phyloP scores from a whole-genome alignment of 352 stramenopile genomes.

The Phytophthora hybrid region DNA sequence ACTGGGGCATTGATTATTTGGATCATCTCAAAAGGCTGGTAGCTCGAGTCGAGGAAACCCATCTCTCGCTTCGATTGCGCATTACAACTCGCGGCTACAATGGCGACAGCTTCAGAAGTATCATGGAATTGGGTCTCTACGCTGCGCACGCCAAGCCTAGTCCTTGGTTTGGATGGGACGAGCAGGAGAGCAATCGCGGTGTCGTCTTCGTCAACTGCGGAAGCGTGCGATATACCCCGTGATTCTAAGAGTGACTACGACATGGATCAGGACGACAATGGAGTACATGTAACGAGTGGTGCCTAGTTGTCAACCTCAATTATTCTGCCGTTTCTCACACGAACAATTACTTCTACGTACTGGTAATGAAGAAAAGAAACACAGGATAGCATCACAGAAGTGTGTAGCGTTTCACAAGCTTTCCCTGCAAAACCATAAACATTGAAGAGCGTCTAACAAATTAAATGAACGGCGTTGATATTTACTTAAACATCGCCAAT shows the following conservation, averaged over 20 bases:
- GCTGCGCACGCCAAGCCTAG: constrained; percentile 37
- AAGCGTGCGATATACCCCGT: background rate
- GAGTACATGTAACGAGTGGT: background rate
- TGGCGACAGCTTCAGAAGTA: constrained; percentile 27
- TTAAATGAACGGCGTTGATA: too few relatives aligned
- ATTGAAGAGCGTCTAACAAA: too few relatives aligned
- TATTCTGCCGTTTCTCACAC: too few relatives aligned
- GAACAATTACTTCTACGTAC: too few relatives aligned
- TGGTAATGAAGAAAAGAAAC: too few relatives aligned
- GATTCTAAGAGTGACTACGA: background rate
- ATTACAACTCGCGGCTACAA: constrained; percentile 25
- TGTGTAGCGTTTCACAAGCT: too few relatives aligned
- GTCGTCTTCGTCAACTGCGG: constrained; percentile 32
- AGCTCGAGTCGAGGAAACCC: constrained; percentile 26
- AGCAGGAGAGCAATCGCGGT: constrained; percentile 31
- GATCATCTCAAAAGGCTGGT: constrained; percentile 24
- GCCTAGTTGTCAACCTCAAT: too few relatives aligned
- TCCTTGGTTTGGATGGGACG: constrained; percentile 46
- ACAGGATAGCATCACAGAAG: too few relatives aligned
- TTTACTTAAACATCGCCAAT: background rate
- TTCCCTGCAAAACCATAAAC: too few relatives aligned
- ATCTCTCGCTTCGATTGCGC: constrained; percentile 38
- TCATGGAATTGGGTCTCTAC: constrained; percentile 48
- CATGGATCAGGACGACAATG: constrained; percentile 4
- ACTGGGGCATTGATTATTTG: constrained; percentile 44